phyloP scores from a whole-genome alignment of 108 stramenopile genomes.

The Skeletonema tropicum region DNA sequence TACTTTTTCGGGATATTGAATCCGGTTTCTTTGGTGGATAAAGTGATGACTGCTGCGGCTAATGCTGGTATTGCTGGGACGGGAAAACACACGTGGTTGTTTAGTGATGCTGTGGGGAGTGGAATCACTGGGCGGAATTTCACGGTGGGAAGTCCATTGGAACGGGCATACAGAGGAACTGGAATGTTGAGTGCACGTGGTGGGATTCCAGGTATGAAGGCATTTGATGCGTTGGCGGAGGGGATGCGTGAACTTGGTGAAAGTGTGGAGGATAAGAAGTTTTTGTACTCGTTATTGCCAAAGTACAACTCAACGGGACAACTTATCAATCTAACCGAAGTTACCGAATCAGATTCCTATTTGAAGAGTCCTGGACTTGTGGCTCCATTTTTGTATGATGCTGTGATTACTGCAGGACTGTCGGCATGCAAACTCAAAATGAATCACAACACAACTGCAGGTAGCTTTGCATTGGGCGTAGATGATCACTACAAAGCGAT shows the following conservation, averaged over 20 bases:
- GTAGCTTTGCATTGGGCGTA: slow-evolving; percentile 34
- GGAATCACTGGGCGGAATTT: slow-evolving; percentile 30
- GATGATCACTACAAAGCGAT: slow-evolving; percentile 41
- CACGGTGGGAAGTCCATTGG: slow-evolving; percentile 37
- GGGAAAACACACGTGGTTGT: slow-evolving; percentile 55
- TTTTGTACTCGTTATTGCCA: neutral
- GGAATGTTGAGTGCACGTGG: slow-evolving; percentile 30
- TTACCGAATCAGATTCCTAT: slow-evolving; percentile 10
- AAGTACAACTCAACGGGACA: slow-evolving; percentile 8
- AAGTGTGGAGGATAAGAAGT: neutral
- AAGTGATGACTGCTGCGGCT: slow-evolving; percentile 46
- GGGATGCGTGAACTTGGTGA: slow-evolving; percentile 21
- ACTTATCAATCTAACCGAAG: slow-evolving; percentile 16
- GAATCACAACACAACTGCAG: neutral
- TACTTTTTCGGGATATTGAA: slow-evolving; percentile 45
- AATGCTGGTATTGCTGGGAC: slow-evolving; percentile 50
- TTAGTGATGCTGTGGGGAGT: slow-evolving; percentile 37
- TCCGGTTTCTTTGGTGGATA: neutral
- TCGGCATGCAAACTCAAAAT: slow-evolving; percentile 48
- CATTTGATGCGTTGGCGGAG: slow-evolving; percentile 28
- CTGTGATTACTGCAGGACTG: slow-evolving; percentile 59
- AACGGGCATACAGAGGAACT: slow-evolving; percentile 47
- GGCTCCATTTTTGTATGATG: slow-evolving; percentile 56
- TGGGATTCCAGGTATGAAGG: slow-evolving; percentile 37
- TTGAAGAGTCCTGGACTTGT: slow-evolving; percentile 1